Conservation (phyloP, 2,329 filamentous ascomycete species). For the Chrysoporthe puriensis region DNA sequence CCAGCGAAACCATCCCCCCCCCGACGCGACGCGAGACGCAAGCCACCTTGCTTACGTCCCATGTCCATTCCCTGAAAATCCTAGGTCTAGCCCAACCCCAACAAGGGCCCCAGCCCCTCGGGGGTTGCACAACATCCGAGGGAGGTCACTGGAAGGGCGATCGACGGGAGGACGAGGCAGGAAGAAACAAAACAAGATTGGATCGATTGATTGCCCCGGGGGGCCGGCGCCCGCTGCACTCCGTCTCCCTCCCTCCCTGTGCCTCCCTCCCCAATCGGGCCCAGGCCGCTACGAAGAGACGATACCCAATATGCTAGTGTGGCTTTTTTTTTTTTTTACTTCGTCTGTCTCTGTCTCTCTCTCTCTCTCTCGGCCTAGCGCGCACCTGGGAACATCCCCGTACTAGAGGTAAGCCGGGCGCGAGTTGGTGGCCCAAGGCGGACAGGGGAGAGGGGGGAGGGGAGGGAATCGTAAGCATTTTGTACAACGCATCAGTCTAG, state of each 20-base stretch:
- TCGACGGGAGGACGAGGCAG: not conserved
- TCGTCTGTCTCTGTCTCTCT: too few relatives aligned
- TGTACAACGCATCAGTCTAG: conserved; percentile 13
- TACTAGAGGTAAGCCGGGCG: not conserved
- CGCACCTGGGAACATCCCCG: not conserved
- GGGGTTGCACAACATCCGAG: conserved; percentile 20
- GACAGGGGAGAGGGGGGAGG: not conserved
- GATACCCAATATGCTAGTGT: too few relatives aligned
- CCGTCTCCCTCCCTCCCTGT: not conserved
- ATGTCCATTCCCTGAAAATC: not conserved
- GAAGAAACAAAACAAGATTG: not conserved
- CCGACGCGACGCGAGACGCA: not conserved
- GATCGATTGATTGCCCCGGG: not conserved
- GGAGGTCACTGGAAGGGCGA: conserved; percentile 27
- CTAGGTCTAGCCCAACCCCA: not conserved
- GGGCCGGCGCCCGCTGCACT: not conserved
- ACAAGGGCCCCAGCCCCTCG: not conserved
- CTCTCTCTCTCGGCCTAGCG: too few relatives aligned
- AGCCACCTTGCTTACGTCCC: not conserved
- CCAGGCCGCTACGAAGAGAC: too few relatives aligned
- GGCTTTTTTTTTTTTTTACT: too few relatives aligned
- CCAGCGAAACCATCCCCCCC: not conserved
- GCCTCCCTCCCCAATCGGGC: too few relatives aligned
- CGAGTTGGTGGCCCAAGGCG: not conserved
- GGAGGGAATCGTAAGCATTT: conserved; percentile 3